Percentiles rank a stretch among this genome's conserved stretches.
These are phyloP conservation scores for Ligustrum vulgare DNA, from an alignment of 257 asterid genomes.

Conservation along the genomic window DNA sequence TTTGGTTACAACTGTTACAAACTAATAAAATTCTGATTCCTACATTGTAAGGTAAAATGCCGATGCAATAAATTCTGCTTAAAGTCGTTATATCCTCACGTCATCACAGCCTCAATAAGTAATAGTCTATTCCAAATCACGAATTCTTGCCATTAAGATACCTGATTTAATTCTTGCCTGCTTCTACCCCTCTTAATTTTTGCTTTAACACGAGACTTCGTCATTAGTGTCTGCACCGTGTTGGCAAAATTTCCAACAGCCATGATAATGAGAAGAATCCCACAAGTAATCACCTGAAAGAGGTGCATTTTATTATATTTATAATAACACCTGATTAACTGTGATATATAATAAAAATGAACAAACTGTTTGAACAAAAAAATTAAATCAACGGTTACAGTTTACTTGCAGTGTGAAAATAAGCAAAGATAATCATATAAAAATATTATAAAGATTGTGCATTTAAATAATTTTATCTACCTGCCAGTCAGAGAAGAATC, in stretches of 20 bases:
- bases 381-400: not conserved
- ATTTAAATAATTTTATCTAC: constrained; percentile 29
- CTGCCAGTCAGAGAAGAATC: constrained; percentile 89
- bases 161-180: constrained; percentile 66
- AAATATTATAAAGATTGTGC: not conserved
- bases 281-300: constrained; percentile 85
- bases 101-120: constrained; percentile 24
- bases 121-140: constrained; percentile 23
- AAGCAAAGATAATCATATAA: not conserved
- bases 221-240: constrained; percentile 86
- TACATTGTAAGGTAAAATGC: constrained; percentile 27
- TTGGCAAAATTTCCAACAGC: constrained; percentile 88
- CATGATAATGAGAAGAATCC: constrained; percentile 84
- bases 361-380: constrained; percentile 2
- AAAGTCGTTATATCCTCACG: not conserved
- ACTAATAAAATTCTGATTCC: constrained; percentile 13
- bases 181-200: constrained; percentile 74
- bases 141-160: constrained; percentile 37
- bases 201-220: constrained; percentile 86
- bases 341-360: constrained; percentile 3
- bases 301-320: too few species aligned
- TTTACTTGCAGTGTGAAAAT: not conserved
- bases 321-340: not conserved
- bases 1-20: constrained; percentile 16
- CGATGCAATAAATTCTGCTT: constrained; percentile 9